A percentile compares a stretch with the other conserved stretches of the same genome.
Conservation (phyloP, 1,284 basidiomycete species). For the Microbotryomycetes sp. region DNA sequence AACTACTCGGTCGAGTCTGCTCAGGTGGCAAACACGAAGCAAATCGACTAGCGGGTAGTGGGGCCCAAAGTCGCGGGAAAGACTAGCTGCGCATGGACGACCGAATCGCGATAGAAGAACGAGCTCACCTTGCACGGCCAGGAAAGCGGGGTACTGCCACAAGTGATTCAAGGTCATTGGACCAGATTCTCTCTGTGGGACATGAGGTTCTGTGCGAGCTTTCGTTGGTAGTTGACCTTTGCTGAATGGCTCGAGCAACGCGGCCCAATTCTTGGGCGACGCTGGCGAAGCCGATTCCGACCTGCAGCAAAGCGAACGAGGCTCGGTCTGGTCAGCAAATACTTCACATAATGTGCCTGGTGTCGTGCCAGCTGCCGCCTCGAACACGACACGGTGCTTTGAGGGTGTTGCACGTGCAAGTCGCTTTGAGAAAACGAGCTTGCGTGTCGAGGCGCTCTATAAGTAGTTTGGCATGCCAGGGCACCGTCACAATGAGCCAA, state of each 20-base stretch:
- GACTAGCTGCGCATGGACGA: neutral
- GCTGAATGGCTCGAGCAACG: slow-evolving; percentile 26
- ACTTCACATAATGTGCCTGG: no score
- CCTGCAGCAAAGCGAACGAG: no score
- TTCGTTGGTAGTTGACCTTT: slow-evolving; percentile 13
- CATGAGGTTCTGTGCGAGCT: slow-evolving; percentile 20
- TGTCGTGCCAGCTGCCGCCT: no score
- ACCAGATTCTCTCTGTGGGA: slow-evolving; percentile 20
- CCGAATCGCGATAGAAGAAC: no score
- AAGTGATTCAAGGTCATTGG: slow-evolving; percentile 23
- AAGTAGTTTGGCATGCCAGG: no score
- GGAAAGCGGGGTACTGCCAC: slow-evolving; percentile 36
- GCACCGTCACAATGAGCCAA: no score
- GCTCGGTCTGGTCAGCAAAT: no score
- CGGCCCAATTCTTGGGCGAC: slow-evolving; percentile 8
- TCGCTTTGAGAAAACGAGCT: no score
- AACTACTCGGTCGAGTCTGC: neutral
- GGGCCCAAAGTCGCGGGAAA: neutral
- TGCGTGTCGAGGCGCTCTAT: no score
- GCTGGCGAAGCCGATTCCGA: no score
- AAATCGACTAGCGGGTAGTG: neutral
- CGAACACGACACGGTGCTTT: no score
- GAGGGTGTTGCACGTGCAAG: no score
- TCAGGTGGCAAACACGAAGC: neutral
- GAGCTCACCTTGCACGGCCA: slow-evolving; percentile 34